phyloP scores from a whole-genome alignment of 129 eudicot species.

The Gnaphalium uliginosum region DNA sequence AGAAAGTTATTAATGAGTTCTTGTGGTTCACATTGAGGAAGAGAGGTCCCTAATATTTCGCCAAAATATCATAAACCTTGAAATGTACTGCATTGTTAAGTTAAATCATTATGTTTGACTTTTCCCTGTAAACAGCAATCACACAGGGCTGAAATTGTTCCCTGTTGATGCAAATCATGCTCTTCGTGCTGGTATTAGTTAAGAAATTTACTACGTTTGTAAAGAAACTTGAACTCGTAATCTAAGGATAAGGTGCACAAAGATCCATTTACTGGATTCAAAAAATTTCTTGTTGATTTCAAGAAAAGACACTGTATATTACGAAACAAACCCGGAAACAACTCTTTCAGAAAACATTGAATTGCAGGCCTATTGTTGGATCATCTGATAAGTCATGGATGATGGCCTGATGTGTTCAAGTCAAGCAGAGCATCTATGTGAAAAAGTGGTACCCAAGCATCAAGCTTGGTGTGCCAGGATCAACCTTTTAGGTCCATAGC shows the following conservation, averaged over 20 bases:
- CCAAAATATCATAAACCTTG: not conserved
- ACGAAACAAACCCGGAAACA: not conserved
- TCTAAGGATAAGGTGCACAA: not conserved
- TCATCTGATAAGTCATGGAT: conserved; percentile 16
- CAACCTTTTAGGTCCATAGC: not conserved
- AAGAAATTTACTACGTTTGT: conserved; percentile 1
- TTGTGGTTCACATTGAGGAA: conserved; percentile 1
- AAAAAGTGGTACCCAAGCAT: conserved; percentile 13
- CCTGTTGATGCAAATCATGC: not conserved
- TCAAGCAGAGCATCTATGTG: conserved; percentile 3
- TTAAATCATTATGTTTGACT: not conserved
- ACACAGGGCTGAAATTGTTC: conserved; percentile 3
- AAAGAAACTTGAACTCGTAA: not conserved
- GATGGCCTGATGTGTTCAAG: conserved; percentile 18
- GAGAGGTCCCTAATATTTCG: not conserved
- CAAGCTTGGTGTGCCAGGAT: conserved; percentile 19
- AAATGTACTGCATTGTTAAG: not conserved
- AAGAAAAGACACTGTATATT: not conserved
- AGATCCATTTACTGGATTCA: not conserved
- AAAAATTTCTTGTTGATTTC: conserved; percentile 3
- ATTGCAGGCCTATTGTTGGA: conserved; percentile 3
- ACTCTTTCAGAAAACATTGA: not conserved
- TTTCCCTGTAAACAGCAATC: conserved; percentile 9
- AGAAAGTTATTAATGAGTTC: not conserved
- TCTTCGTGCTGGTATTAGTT: not conserved